phyloP scores from a whole-genome alignment of 2,329 filamentous ascomycete species.

The Gliomastix tumulicola region DNA sequence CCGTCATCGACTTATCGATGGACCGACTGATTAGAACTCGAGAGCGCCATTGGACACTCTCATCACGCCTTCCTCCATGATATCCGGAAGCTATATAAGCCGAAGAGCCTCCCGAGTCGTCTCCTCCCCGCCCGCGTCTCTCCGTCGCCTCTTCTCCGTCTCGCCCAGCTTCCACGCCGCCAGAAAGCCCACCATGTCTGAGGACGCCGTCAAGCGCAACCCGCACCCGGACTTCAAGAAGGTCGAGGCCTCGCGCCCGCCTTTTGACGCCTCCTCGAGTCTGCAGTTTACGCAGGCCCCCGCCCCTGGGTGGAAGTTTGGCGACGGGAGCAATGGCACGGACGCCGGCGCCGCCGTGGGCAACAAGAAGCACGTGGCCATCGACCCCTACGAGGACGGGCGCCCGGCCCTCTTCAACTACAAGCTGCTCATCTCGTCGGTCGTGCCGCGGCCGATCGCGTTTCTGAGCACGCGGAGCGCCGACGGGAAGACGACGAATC shows the following conservation, averaged over 20 bases:
- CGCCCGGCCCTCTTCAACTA: conserved; percentile 71
- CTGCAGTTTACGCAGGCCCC: conserved; percentile 52
- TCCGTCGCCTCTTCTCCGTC: too few relatives aligned
- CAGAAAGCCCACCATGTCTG: conserved; percentile 12
- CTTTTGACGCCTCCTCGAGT: conserved; percentile 41
- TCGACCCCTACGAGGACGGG: conserved; percentile 71
- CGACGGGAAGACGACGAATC: conserved; percentile 60
- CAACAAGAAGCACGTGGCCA: conserved; percentile 64
- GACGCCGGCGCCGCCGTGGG: conserved; percentile 10
- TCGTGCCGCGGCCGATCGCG: conserved; percentile 76
- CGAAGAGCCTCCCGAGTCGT: too few relatives aligned
- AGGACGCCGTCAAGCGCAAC: conserved; percentile 42
- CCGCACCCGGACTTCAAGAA: conserved; percentile 69
- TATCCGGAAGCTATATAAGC: too few relatives aligned
- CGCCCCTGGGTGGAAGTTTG: conserved; percentile 59
- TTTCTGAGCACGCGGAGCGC: conserved; percentile 48
- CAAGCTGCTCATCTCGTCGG: conserved; percentile 79
- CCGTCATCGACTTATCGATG: too few relatives aligned
- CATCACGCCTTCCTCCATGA: too few relatives aligned
- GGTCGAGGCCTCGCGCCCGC: conserved; percentile 59
- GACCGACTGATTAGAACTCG: background rate
- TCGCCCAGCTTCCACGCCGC: background rate
- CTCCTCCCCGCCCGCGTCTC: too few relatives aligned
- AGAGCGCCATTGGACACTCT: too few relatives aligned
- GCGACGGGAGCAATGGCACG: conserved; percentile 55